Evolutionary conservation across 73 alveolate genomes (phyloP), one percentile per base, ranked within the genome.

Genomic region (Blepharisma japonicum): DNA sequence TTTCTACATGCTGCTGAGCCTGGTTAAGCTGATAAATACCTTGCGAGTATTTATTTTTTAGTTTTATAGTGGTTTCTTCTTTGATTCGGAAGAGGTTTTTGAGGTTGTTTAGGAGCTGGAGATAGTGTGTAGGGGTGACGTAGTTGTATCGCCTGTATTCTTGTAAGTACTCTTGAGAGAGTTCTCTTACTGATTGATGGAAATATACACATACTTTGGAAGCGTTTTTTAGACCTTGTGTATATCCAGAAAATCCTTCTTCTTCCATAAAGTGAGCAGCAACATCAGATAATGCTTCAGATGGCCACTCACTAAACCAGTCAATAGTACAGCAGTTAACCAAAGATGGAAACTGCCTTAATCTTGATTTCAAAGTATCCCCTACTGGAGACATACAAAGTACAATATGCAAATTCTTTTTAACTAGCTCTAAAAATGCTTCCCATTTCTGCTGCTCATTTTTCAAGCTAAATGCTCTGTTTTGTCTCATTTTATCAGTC

Each of bases 341-440:
- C 77, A 96, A 84, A 20, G 99, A 91, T 5, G 99, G 99, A 97
- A 94, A 95, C 98, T 91, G 93, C 55, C 99, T 92, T 82, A 88
- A 85, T 77, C 91, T 88, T 68, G 86, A 74, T 79, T 83, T 82
- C 82, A 91, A 80, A 71, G 83, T 86, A 47, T 91, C 92, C 1
- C 99, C 99, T 55, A 91, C 92, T 3, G 99, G 99, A 70, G 94
- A 83, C 92, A 95, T 87, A 45, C 86, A 90, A 54, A 95, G 79
- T 6, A 91, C 90, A 21, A 95, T 84, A 83, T 95, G 98, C 5
- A 95, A 85, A 78, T 95, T 95, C 51, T 86, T 90, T 86, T 89
- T 90, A 51, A 95, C 88, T 77, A 93, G 56, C 39, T 85, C 81
- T n/a, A 88, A 86, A 83, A 89, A 95, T 18, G 78, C 84, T 70